phyloP scores from a whole-genome alignment of 2,329 filamentous ascomycete species.

The Xylaria arbuscula region DNA sequence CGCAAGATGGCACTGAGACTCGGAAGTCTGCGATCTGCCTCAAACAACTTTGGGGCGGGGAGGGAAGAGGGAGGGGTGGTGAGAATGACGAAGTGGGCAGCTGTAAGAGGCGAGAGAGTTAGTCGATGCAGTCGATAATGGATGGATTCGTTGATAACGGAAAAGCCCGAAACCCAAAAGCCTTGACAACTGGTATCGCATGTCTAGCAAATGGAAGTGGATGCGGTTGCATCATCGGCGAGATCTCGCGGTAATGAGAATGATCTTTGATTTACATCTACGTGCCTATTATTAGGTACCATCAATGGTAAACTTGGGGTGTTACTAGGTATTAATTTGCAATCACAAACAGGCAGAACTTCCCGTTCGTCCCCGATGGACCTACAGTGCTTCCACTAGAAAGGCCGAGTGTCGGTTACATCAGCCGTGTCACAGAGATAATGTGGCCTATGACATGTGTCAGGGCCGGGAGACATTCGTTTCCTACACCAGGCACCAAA shows the following conservation, averaged over 20 bases:
- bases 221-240: constrained; percentile 27
- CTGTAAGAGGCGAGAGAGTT: neutral
- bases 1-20: constrained; percentile 8
- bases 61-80: neutral
- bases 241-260: constrained; percentile 12
- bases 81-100: constrained; percentile 6
- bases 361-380: constrained; percentile 14
- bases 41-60: neutral
- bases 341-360: constrained; percentile 5
- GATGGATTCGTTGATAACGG: constrained; percentile 18
- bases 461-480: constrained; percentile 3
- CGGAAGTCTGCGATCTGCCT: constrained; percentile 10
- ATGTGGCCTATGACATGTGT: constrained; percentile 11
- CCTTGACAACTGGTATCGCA: constrained; percentile 1
- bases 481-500: constrained; percentile 4
- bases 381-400: neutral
- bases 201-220: constrained; percentile 1
- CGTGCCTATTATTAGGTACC: constrained; percentile 15
- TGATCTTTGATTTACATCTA: neutral
- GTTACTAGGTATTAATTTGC: constrained; percentile 17
- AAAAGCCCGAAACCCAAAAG: constrained; percentile 24
- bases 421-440: constrained; percentile 1
- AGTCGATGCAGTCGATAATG: neutral
- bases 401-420: constrained; percentile 12
- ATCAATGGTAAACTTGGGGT: constrained; percentile 10